Evolutionary conservation across 2,329 filamentous ascomycete species (phyloP), one percentile per base, ranked within the genome.

Genomic region (Alternaria novae-zelandiae): DNA sequence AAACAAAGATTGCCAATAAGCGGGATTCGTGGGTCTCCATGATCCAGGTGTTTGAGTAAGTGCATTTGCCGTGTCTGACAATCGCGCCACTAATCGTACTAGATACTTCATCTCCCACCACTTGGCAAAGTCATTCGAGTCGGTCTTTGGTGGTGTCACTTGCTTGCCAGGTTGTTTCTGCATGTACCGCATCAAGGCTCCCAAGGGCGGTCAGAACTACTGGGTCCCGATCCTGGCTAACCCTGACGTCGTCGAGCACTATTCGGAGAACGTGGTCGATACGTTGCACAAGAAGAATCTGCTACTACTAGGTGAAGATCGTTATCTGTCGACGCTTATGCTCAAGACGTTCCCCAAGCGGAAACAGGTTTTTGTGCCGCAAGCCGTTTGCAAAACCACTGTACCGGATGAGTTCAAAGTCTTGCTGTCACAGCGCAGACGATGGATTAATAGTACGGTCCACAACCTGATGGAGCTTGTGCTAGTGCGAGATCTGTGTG

Each of bases 1-100:
- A 99, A 85, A 99, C 96, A 17, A 99, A 99, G 87, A 99, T 99
- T 83, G 96, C 96, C 77, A 99, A 99, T 86, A 99, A 99, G 84
- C 91, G 91, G 45, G 89, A 91, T 66, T 94, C 89, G 74, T 99
- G 95, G 94, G 94, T 98, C 44, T 93, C 94, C 6, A 96, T 96
- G 83, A 99, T 99, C 74, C 96, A 99, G 82, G 96, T 99, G 26
- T 99, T 99, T 77, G 96, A 99, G 85, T 87, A 85, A 73, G 82
- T 81, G 26, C 41, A 25, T n/a, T 53, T 60, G 44, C 54, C 20
- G 62, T 43, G 61, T 70, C 65, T 57, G 53, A 70, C 63, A 60
- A 71, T 64, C 23, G 66, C 69, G 67, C 65, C 69, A 71, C 75
- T 78, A 59, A 78, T 70, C 57, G 50, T 43, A 41, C 58, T 49